These are phyloP conservation scores for Geotrichum bryndzae DNA, from an alignment of 1,139 yeast genomes.

Conservation along the genomic window DNA sequence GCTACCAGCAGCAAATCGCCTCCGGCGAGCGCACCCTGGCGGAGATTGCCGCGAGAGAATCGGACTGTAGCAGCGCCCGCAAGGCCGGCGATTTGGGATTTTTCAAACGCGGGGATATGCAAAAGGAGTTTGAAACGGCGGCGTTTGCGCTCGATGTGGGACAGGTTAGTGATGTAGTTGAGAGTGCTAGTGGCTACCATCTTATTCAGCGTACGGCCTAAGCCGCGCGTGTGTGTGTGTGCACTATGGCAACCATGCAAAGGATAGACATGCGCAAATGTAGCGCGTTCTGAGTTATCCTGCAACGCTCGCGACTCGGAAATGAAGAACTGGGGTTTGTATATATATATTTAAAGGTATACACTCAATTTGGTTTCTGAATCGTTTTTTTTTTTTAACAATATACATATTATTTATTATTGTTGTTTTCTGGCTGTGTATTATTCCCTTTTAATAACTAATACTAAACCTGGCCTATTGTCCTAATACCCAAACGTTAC, in stretches of 20 bases:
- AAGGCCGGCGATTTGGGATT: constrained; percentile 90
- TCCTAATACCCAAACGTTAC: too few species aligned
- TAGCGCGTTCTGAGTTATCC: too few species aligned
- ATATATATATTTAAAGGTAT: too few species aligned
- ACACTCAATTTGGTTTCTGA: too few species aligned
- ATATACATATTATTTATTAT: too few species aligned
- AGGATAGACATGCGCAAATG: neutral
- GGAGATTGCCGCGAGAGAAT: constrained; percentile 72
- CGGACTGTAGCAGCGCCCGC: constrained; percentile 83
- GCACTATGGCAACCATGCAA: neutral
- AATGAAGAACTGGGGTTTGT: too few species aligned
- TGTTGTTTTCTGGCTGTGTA: too few species aligned
- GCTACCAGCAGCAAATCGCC: constrained; percentile 55
- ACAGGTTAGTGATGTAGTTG: constrained; percentile 75
- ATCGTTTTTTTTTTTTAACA: too few species aligned
- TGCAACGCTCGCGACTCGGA: too few species aligned
- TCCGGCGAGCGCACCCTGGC: constrained; percentile 65
- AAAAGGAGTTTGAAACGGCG: constrained; percentile 85
- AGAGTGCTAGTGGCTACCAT: constrained; percentile 88
- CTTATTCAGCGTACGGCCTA: constrained; percentile 69
- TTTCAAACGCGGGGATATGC: constrained; percentile 90
- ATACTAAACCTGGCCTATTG: too few species aligned
- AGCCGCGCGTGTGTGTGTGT: neutral
- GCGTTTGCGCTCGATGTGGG: constrained; percentile 78
- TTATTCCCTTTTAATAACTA: too few species aligned